Conservation (phyloP, 2,329 filamentous ascomycete genomes). For the Penicillium rolfsii region DNA sequence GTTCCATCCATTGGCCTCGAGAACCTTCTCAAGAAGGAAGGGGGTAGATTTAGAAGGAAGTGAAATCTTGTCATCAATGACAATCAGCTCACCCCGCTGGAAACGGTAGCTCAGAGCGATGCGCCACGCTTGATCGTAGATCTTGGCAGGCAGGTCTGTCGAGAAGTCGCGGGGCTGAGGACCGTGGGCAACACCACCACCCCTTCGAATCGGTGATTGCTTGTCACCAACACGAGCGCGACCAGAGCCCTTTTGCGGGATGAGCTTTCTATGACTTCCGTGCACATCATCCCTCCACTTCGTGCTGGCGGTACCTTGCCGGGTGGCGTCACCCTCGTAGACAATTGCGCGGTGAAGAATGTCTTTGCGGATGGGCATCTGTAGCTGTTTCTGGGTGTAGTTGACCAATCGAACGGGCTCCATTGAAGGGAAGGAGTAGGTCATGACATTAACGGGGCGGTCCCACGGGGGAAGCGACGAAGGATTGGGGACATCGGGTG, state of each 20-base stretch:
- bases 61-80: slow-evolving; percentile 77
- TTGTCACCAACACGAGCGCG: slow-evolving; percentile 75
- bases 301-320: slow-evolving; percentile 80
- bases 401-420: slow-evolving; percentile 77
- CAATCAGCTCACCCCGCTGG: slow-evolving; percentile 79
- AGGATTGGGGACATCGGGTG: slow-evolving; percentile 31
- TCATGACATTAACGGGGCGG: slow-evolving; percentile 75
- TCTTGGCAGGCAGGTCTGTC: slow-evolving; percentile 79
- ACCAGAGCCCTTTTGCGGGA: slow-evolving; percentile 85
- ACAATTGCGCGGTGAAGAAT: slow-evolving; percentile 89
- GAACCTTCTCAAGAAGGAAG: slow-evolving; percentile 67
- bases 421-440: slow-evolving; percentile 87
- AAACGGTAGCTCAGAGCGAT: slow-evolving; percentile 93
- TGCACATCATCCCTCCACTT: slow-evolving; percentile 83
- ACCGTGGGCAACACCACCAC: slow-evolving; percentile 88
- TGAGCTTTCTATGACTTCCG: slow-evolving; percentile 80
- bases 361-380: slow-evolving; percentile 85
- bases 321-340: slow-evolving; percentile 86
- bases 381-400: slow-evolving; percentile 80
- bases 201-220: slow-evolving; percentile 78
- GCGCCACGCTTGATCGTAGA: slow-evolving; percentile 94
- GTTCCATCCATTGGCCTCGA: slow-evolving; percentile 72
- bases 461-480: slow-evolving; percentile 35
- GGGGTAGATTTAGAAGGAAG: slow-evolving; percentile 58
- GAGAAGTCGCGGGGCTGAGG: slow-evolving; percentile 90